phyloP scores from a whole-genome alignment of 371 early-diverging fungal species.

The Choanephora cucurbitarum region DNA sequence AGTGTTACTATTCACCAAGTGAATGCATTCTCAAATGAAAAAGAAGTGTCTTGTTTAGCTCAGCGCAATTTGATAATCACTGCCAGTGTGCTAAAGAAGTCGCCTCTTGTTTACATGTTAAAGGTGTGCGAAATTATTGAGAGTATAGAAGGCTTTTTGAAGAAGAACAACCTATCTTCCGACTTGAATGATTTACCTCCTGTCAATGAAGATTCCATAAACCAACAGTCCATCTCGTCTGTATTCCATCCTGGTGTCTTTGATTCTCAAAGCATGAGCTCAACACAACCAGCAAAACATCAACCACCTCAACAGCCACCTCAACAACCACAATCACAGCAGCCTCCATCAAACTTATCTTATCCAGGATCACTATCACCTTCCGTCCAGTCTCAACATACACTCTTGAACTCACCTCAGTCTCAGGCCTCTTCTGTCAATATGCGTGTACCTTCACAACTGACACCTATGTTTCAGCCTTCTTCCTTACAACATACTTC shows the following conservation, averaged over 20 bases:
- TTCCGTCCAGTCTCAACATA: conserved; percentile 19
- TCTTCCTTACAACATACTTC: conserved; percentile 16
- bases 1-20: conserved; percentile 50
- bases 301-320: too few relatives aligned
- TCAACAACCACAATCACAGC: background rate
- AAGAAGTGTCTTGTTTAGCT: conserved; percentile 37
- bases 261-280: background rate
- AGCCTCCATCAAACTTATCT: background rate
- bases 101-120: conserved; percentile 52
- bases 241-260: conserved; percentile 28
- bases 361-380: conserved; percentile 21
- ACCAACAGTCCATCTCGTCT: conserved; percentile 42
- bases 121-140: conserved; percentile 52
- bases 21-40: conserved; percentile 44
- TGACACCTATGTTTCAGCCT: conserved; percentile 16
- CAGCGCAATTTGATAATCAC: conserved; percentile 47
- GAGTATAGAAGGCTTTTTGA: conserved; percentile 44
- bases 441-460: conserved; percentile 24
- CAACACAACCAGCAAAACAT: background rate
- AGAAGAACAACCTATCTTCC: conserved; percentile 20
- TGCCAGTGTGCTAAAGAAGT: conserved; percentile 36
- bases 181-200: conserved; percentile 39
- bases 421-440: conserved; percentile 20
- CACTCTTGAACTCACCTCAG: conserved; percentile 32
- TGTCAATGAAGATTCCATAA: conserved; percentile 42